Evolutionary conservation across 2,329 filamentous ascomycete species (phyloP).

Genomic region (Fonsecaea erecta): DNA sequence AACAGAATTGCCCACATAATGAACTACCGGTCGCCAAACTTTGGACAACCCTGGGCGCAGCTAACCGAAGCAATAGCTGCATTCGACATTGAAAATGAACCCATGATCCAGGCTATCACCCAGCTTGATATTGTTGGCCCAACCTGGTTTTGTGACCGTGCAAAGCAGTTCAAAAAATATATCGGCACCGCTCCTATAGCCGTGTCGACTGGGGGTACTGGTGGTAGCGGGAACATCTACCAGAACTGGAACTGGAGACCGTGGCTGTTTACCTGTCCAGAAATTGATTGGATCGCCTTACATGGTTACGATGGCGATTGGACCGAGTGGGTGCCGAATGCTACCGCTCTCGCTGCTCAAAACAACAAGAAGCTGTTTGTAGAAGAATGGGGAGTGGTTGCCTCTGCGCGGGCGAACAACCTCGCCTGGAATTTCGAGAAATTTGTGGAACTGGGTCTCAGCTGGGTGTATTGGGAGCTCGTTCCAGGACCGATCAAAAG

Average conservation of each 20-base stretch:
- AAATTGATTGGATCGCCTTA: slow-evolving; percentile 13
- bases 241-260: slow-evolving; percentile 17
- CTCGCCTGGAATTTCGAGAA: slow-evolving; percentile 14
- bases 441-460: slow-evolving; percentile 12
- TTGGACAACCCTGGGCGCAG: slow-evolving; percentile 2
- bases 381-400: slow-evolving; percentile 11
- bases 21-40: slow-evolving; percentile 11
- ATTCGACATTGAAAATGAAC: slow-evolving; percentile 15
- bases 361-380: slow-evolving; percentile 13
- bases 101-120: slow-evolving; percentile 13
- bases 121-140: slow-evolving; percentile 10
- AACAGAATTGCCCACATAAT: slow-evolving; percentile 12
- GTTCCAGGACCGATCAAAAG: slow-evolving; percentile 9
- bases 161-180: slow-evolving; percentile 14
- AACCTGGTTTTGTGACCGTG: slow-evolving; percentile 9
- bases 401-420: slow-evolving; percentile 11
- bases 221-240: slow-evolving; percentile 14
- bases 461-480: slow-evolving; percentile 12
- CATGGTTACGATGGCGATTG: slow-evolving; percentile 16
- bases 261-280: slow-evolving; percentile 10
- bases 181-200: slow-evolving; percentile 8
- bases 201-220: slow-evolving; percentile 7
- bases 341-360: slow-evolving; percentile 6
- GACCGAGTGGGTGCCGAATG: slow-evolving; percentile 15
- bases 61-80: slow-evolving; percentile 9